A percentile compares a stretch with the other conserved stretches of the same genome.
phyloP scores from a whole-genome alignment of 116 monocot species.

The Papilionanthe hybrid region DNA sequence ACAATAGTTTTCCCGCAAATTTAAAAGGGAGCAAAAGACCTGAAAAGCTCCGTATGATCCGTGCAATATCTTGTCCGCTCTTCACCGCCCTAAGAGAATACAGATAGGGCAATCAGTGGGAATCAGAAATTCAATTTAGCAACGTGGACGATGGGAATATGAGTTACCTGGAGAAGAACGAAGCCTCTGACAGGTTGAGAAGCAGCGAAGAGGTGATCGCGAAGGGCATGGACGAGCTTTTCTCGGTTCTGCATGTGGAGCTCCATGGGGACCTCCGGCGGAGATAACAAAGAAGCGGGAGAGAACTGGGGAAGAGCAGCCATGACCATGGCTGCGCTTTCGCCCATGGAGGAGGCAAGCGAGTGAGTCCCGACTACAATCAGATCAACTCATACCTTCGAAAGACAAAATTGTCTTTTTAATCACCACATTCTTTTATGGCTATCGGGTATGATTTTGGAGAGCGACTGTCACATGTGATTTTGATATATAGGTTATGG shows the following conservation, averaged over 20 bases:
- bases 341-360: neutral
- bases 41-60: slow-evolving; percentile 81
- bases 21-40: slow-evolving; percentile 28
- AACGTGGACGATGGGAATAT: neutral
- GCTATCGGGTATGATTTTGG: too few relatives aligned
- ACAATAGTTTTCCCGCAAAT: neutral
- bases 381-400: too few relatives aligned
- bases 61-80: slow-evolving; percentile 85
- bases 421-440: too few relatives aligned
- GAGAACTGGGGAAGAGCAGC: slow-evolving; percentile 10
- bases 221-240: slow-evolving; percentile 58
- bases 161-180: slow-evolving; percentile 66
- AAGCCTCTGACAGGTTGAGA: slow-evolving; percentile 56
- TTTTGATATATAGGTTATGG: too few relatives aligned
- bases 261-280: slow-evolving; percentile 57
- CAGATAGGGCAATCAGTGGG: neutral
- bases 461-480: too few relatives aligned
- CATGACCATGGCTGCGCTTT: slow-evolving; percentile 11
- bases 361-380: neutral
- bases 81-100: slow-evolving; percentile 69
- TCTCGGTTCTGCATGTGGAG: slow-evolving; percentile 68
- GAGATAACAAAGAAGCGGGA: slow-evolving; percentile 32
- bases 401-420: too few relatives aligned
- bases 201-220: slow-evolving; percentile 47
- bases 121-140: neutral